Evolutionary conservation across 2,329 filamentous ascomycete genomes (phyloP).

Genomic region (Sporothrix euskadiensis): DNA sequence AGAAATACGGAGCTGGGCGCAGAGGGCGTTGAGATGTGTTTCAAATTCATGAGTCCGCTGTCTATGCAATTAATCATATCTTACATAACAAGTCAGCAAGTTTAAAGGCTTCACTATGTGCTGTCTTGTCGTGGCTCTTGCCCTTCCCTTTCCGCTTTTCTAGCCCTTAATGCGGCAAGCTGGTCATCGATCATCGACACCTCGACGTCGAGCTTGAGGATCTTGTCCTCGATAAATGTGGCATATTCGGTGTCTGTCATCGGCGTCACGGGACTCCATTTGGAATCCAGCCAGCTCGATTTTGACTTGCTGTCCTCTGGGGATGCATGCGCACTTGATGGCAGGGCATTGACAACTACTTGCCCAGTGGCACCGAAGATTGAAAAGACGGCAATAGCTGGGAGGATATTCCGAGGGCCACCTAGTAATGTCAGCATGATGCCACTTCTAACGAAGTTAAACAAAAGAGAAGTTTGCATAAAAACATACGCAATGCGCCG

Average conservation of each 20-base stretch:
- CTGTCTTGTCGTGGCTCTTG: not conserved
- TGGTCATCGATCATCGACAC: conserved; percentile 78
- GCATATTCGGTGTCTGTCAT: conserved; percentile 73
- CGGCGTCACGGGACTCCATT: conserved; percentile 70
- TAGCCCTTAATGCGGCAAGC: conserved; percentile 49
- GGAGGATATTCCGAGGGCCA: conserved; percentile 55
- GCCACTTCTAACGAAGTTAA: not conserved
- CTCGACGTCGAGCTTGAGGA: conserved; percentile 71
- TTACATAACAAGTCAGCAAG: not conserved
- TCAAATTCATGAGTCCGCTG: not conserved
- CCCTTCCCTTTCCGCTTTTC: conserved; percentile 14
- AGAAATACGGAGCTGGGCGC: not conserved
- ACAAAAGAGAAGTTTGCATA: not conserved
- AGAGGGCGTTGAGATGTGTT: not conserved
- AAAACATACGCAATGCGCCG: conserved; percentile 54
- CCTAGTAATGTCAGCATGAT: conserved; percentile 41
- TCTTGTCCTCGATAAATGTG: conserved; percentile 66
- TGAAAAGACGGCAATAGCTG: conserved; percentile 53
- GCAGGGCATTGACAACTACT: conserved; percentile 33
- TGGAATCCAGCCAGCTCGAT: conserved; percentile 54
- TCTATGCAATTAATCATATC: not conserved
- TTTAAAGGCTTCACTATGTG: not conserved
- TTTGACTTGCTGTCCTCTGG: conserved; percentile 9
- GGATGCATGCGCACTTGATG: not conserved
- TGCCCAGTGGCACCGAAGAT: conserved; percentile 41